A percentile compares a stretch with the other conserved stretches of the same genome.
phyloP scores from a whole-genome alignment of 1,284 basidiomycete species.

The Ustilago lituana region DNA sequence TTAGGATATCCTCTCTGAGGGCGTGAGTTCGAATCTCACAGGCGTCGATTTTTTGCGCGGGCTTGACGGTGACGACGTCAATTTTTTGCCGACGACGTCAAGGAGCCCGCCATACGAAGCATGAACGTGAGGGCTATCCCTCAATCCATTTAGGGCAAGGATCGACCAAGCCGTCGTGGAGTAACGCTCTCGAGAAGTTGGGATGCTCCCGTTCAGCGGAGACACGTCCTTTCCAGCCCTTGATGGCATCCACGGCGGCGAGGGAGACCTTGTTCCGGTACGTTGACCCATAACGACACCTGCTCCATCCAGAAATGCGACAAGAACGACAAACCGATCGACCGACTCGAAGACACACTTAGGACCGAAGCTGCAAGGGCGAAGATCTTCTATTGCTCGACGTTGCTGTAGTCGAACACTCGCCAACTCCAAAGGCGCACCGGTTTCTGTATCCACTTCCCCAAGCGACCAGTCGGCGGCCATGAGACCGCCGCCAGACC shows the following conservation, averaged over 20 bases:
- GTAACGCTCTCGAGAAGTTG: not conserved
- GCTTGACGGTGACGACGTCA: slow-evolving; percentile 7
- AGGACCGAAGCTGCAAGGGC: slow-evolving; percentile 16
- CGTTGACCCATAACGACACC: not conserved
- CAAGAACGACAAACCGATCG: too few species aligned
- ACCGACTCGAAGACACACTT: too few species aligned
- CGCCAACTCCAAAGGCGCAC: slow-evolving; percentile 1
- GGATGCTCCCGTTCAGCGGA: slow-evolving; percentile 2
- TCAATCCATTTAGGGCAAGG: slow-evolving; percentile 8
- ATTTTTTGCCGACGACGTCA: slow-evolving; percentile 1
- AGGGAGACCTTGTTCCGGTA: slow-evolving; percentile 4
- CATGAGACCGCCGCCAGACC: too few species aligned
- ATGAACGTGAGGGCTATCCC: slow-evolving; percentile 13
- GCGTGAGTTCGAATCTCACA: slow-evolving; percentile 56
- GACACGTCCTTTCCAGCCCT: slow-evolving; percentile 1
- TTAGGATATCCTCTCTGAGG: slow-evolving; percentile 55
- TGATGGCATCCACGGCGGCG: not conserved
- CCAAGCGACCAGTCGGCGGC: too few species aligned
- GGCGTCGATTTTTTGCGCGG: slow-evolving; percentile 35
- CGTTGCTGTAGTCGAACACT: slow-evolving; percentile 11
- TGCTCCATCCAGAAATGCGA: too few species aligned
- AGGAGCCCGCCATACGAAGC: not conserved
- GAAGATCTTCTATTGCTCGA: slow-evolving; percentile 9
- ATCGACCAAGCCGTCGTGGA: slow-evolving; percentile 1
- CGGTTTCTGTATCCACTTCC: not conserved